A percentile compares a stretch with the other conserved stretches of the same genome.
These are phyloP conservation scores for Globisporangium recalcitrans DNA, from an alignment of 352 stramenopile genomes.

Conservation along the genomic window DNA sequence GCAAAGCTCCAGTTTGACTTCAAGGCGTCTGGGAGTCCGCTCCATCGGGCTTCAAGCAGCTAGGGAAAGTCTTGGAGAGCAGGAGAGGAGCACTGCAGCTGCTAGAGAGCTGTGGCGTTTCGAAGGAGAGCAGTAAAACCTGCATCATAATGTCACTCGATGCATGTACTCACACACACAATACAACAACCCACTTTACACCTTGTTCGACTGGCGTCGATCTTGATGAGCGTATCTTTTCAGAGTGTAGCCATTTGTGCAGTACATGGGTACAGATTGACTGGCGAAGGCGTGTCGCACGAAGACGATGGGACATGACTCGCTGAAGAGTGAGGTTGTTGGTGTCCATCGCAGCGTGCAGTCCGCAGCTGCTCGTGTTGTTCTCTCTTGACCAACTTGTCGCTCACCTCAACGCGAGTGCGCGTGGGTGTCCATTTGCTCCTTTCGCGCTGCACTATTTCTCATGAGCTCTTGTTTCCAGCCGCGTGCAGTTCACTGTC, in stretches of 20 bases:
- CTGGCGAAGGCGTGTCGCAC: not conserved
- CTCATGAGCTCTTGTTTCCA: not conserved
- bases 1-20: slow-evolving; percentile 11
- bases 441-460: too few relatives aligned
- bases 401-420: too few relatives aligned
- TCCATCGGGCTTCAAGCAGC: slow-evolving; percentile 1
- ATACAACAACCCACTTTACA: too few relatives aligned
- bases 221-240: not conserved
- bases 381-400: too few relatives aligned
- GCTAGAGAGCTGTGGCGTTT: not conserved
- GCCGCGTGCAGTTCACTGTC: too few relatives aligned
- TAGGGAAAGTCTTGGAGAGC: not conserved
- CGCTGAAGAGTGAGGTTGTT: too few relatives aligned
- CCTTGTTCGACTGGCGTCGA: too few relatives aligned
- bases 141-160: too few relatives aligned
- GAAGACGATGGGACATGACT: not conserved
- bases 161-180: not conserved
- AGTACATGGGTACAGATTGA: not conserved
- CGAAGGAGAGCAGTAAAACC: not conserved
- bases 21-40: not conserved
- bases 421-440: too few relatives aligned
- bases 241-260: not conserved
- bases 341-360: too few relatives aligned
- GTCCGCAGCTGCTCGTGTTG: too few relatives aligned
- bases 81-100: not conserved